Base-by-base conservation (phyloP, 2,329 filamentous ascomycete genomes). In the Claviceps paspali region DNA sequence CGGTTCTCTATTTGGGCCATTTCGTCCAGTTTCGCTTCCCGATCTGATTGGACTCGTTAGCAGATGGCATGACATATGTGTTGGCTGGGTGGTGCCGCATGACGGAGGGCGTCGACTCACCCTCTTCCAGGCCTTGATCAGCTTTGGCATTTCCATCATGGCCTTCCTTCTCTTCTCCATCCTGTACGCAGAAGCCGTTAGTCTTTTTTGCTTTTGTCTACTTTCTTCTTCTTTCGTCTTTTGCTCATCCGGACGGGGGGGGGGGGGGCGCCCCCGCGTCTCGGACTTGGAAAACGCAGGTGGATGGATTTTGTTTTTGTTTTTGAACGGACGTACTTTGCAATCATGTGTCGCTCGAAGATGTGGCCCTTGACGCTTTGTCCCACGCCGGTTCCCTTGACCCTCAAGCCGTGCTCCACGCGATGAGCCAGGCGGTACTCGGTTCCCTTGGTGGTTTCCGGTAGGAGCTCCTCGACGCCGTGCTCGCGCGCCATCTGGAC, bases 331-430 rank as follows among this genome's bases (percentile, higher is more conserved):
- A 67, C 74, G 45, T 75, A 76, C 68, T 79, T 76, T 43, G 72
- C 68, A 62, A 82, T 79, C 65, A 95, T 66, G 52, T 80, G 81
- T 55, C 91, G 76, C 68, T 98, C 91, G 76, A 87, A 83, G 50
- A 76, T 70, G 62, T 95, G 88, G 59, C 91, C 91, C 79, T 96
- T 98, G 57, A 95, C 88, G 61, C 72, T 78, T 63, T 95, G 79
- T 40, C 86, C 88, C 47, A 85, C 77, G 68, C 91, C 88, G 1
- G 88, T 96, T 50, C 88, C 88, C 73, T 87, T 88, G 41, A 95
- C 82, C 44, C 79, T 70, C 57, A 94, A 56, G 35, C 87, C 88
- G 45, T 79, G 70, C 65, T 92, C 82, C 41, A 85, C 73, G 40
- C 83, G 67, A 56, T 76, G 73, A 51, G 74, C 69, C 52, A 86